phyloP scores from a whole-genome alignment of 176 grass and related monocot species.

The Aegilops speltoides region DNA sequence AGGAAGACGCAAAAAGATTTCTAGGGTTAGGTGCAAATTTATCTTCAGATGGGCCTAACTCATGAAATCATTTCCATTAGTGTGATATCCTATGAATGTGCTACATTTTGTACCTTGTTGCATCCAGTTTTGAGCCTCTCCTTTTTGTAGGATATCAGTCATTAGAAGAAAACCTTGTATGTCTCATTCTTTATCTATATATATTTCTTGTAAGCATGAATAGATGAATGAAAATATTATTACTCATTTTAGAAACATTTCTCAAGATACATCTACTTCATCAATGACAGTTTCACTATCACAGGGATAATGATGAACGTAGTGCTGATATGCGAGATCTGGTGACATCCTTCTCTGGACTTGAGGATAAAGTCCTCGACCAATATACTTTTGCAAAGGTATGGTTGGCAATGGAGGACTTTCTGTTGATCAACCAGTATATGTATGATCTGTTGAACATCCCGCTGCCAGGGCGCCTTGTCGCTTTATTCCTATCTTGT shows the following conservation, averaged over 20 bases:
- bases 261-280: conserved; percentile 28
- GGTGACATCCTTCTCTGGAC: conserved; percentile 78
- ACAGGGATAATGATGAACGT: conserved; percentile 80
- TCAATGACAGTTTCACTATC: conserved; percentile 26
- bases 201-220: not conserved
- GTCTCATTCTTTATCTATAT: not conserved
- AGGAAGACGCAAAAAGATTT: not conserved
- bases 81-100: not conserved
- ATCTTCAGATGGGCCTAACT: not conserved
- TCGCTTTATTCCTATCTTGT: conserved; percentile 12
- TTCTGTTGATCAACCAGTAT: conserved; percentile 18
- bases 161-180: not conserved
- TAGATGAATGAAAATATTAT: conserved; percentile 23
- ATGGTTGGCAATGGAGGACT: conserved; percentile 28
- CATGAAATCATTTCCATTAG: not conserved
- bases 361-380: conserved; percentile 90
- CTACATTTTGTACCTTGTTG: not conserved
- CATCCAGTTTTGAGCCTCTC: not conserved
- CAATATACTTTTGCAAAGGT: conserved; percentile 97
- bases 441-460: not conserved
- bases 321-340: conserved; percentile 83
- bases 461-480: too few species aligned
- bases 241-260: conserved; percentile 26
- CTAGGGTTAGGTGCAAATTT: not conserved
- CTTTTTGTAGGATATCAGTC: conserved; percentile 5